Evolutionary conservation across 2,329 filamentous ascomycete species (phyloP).

Genomic region (Aspergillus felis): DNA sequence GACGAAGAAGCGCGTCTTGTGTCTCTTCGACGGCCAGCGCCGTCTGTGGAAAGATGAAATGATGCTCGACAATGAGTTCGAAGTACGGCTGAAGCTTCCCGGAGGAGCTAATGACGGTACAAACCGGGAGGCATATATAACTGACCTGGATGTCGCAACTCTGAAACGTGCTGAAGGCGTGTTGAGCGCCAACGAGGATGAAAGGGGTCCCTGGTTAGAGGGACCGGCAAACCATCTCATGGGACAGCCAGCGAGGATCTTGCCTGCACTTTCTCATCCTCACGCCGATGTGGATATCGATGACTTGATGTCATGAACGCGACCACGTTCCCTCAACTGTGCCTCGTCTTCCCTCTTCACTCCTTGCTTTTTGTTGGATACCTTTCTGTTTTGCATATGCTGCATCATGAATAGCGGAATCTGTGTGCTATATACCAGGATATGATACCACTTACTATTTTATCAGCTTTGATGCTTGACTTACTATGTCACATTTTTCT

Average conservation of each 20-base stretch:
- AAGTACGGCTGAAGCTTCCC: slow-evolving; percentile 78
- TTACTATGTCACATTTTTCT: neutral
- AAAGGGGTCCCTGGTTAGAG: slow-evolving; percentile 76
- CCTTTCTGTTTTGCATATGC: slow-evolving; percentile 19
- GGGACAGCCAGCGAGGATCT: slow-evolving; percentile 29
- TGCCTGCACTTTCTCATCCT: slow-evolving; percentile 26
- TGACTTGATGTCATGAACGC: slow-evolving; percentile 27
- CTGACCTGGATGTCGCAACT: slow-evolving; percentile 88
- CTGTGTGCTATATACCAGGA: slow-evolving; percentile 8
- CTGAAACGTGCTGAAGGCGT: slow-evolving; percentile 84
- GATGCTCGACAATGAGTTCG: slow-evolving; percentile 94
- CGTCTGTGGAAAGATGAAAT: slow-evolving; percentile 97
- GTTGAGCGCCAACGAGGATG: slow-evolving; percentile 72
- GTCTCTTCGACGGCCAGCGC: slow-evolving; percentile 83
- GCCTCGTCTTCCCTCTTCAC: slow-evolving; percentile 7
- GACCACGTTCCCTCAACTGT: slow-evolving; percentile 5
- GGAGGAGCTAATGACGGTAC: slow-evolving; percentile 78
- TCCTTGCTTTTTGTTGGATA: slow-evolving; percentile 1
- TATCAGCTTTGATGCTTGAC: neutral
- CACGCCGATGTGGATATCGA: slow-evolving; percentile 34
- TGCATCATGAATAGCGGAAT: slow-evolving; percentile 14
- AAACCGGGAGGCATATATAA: slow-evolving; percentile 77
- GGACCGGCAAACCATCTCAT: slow-evolving; percentile 27
- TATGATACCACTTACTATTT: slow-evolving; percentile 19
- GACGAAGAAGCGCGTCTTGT: slow-evolving; percentile 95